phyloP scores from a whole-genome alignment of 495 filamentous ascomycete species.

The Penicillium egyptiacum region DNA sequence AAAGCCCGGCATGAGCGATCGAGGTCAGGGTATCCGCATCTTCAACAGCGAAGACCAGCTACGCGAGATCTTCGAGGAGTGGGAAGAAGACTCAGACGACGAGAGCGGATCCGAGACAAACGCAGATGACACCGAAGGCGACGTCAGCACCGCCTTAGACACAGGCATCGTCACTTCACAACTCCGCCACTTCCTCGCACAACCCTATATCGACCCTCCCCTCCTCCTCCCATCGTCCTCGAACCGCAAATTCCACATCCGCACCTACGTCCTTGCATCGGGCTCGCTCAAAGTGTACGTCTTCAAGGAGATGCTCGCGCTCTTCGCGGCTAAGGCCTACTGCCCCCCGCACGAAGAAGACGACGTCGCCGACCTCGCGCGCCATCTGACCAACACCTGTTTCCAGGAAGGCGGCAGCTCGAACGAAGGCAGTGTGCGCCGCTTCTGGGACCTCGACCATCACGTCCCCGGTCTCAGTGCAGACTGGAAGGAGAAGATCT shows the following conservation, averaged over 20 bases:
- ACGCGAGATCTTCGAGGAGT: constrained; percentile 80
- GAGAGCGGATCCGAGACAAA: constrained; percentile 33
- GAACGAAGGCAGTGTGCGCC: constrained; percentile 60
- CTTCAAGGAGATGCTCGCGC: constrained; percentile 84
- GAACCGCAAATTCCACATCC: constrained; percentile 90
- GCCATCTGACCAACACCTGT: constrained; percentile 92
- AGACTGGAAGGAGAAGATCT: constrained; percentile 61
- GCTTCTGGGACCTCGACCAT: constrained; percentile 67
- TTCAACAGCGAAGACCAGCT: constrained; percentile 82
- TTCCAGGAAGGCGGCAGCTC: constrained; percentile 64
- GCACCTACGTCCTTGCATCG: constrained; percentile 81
- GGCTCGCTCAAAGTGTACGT: constrained; percentile 81
- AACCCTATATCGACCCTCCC: constrained; percentile 92
- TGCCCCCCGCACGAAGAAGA: constrained; percentile 47
- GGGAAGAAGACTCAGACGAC: constrained; percentile 63
- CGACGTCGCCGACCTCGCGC: constrained; percentile 53
- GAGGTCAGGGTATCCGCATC: constrained; percentile 86
- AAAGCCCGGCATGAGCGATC: constrained; percentile 95
- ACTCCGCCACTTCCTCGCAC: constrained; percentile 91
- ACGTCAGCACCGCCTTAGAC: constrained; percentile 29
- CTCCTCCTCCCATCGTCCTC: constrained; percentile 66
- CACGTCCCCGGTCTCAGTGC: constrained; percentile 34
- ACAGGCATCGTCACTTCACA: constrained; percentile 77
- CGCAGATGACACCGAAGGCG: constrained; percentile 38
- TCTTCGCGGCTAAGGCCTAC: constrained; percentile 80